These are phyloP conservation scores for Hypseocharis bilobata DNA, from an alignment of 441 rosid genomes.

Conservation along the genomic window DNA sequence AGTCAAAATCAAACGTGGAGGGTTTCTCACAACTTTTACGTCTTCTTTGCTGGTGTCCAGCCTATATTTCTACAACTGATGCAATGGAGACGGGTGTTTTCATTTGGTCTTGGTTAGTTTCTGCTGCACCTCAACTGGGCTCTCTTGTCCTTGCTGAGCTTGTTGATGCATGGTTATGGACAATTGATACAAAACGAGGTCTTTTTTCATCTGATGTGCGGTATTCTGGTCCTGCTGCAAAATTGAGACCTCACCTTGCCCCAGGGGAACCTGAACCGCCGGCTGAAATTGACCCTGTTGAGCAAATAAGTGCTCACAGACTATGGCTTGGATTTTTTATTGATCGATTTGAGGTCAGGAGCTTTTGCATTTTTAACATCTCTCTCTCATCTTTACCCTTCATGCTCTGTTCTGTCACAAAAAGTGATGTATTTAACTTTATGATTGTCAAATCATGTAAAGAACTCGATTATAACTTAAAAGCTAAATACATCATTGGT, in stretches of 20 bases:
- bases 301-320: constrained; percentile 90
- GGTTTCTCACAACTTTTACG: constrained; percentile 87
- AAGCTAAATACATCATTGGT: no score
- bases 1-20: constrained; percentile 64
- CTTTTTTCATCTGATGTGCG: constrained; percentile 80
- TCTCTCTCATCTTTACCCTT: background rate
- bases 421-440: background rate
- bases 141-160: constrained; percentile 93
- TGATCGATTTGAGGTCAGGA: constrained; percentile 90
- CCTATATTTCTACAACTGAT: constrained; percentile 83
- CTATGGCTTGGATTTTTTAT: constrained; percentile 90
- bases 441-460: no score
- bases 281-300: constrained; percentile 71
- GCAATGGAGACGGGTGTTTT: constrained; percentile 98
- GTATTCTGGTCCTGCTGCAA: constrained; percentile 85
- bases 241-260: constrained; percentile 84
- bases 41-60: constrained; percentile 99
- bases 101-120: constrained; percentile 97
- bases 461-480: no score
- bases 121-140: constrained; percentile 89
- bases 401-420: background rate
- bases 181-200: constrained; percentile 90
- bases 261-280: constrained; percentile 81
- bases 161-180: constrained; percentile 99
- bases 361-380: constrained; percentile 12